Conservation (phyloP, 345 rosid genomes). For the Ailanthus altissimus region DNA sequence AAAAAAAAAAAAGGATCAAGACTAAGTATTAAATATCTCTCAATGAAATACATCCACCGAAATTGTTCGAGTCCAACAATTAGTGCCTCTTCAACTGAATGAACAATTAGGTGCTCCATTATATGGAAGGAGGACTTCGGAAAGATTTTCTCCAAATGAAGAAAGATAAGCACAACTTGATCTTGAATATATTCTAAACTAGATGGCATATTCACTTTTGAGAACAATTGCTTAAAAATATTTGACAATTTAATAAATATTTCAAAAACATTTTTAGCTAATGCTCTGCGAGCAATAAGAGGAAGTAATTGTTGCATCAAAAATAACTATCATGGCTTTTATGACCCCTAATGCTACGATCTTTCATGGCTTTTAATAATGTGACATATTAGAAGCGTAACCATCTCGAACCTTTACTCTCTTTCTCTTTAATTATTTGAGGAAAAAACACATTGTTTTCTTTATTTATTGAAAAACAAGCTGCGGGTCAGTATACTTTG, state of each 20-base stretch:
- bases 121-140: not conserved
- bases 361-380: not conserved
- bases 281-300: not conserved
- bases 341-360: not conserved
- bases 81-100: not conserved
- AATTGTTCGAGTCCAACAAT: not conserved
- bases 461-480: not conserved
- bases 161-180: not conserved
- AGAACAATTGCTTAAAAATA: too few species aligned
- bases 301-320: not conserved
- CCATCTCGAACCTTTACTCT: not conserved
- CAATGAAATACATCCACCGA: not conserved
- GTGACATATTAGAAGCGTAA: not conserved
- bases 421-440: not conserved
- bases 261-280: not conserved
- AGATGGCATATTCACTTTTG: too few species aligned
- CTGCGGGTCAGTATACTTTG: too few species aligned
- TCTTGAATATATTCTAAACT: not conserved
- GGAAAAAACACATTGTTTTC: not conserved
- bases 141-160: too few species aligned
- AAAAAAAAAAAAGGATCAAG: too few species aligned
- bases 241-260: too few species aligned
- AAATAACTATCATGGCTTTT: not conserved
- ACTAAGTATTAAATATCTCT: too few species aligned
- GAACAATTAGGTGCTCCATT: not conserved